These are phyloP conservation scores for Mucuna pruriens DNA, from an alignment of 306 rosid genomes.

Conservation along the genomic window DNA sequence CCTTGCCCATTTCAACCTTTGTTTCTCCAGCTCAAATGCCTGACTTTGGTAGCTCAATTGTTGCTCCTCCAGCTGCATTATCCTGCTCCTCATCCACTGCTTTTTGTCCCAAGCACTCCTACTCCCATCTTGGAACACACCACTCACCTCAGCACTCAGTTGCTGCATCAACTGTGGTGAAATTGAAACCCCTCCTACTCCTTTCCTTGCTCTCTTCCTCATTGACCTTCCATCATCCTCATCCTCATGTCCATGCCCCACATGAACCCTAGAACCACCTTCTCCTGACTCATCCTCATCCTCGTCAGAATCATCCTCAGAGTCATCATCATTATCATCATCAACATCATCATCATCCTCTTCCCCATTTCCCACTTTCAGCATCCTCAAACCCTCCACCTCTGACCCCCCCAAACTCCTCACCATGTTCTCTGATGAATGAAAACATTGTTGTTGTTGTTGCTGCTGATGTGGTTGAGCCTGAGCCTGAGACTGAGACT, in stretches of 20 bases:
- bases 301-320: slow-evolving; percentile 57
- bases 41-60: slow-evolving; percentile 51
- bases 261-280: slow-evolving; percentile 48
- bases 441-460: slow-evolving; percentile 56
- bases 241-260: slow-evolving; percentile 59
- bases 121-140: slow-evolving; percentile 64
- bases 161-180: slow-evolving; percentile 50
- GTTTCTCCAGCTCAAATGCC: slow-evolving; percentile 80
- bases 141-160: slow-evolving; percentile 55
- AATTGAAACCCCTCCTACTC: slow-evolving; percentile 4
- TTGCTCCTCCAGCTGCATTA: slow-evolving; percentile 73
- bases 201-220: slow-evolving; percentile 52
- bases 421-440: slow-evolving; percentile 54
- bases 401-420: slow-evolving; percentile 47
- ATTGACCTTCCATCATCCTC: slow-evolving; percentile 53
- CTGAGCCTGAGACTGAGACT: slow-evolving; percentile 40
- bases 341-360: slow-evolving; percentile 52
- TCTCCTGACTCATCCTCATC: slow-evolving; percentile 65
- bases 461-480: slow-evolving; percentile 16
- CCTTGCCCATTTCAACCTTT: slow-evolving; percentile 81
- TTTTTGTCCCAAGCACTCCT: slow-evolving; percentile 77
- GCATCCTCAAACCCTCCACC: slow-evolving; percentile 48
- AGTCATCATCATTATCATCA: slow-evolving; percentile 50
- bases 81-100: slow-evolving; percentile 68
- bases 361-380: slow-evolving; percentile 49